Conservation (phyloP, 2,329 filamentous ascomycete species). For the Fusarium sarcochroum region DNA sequence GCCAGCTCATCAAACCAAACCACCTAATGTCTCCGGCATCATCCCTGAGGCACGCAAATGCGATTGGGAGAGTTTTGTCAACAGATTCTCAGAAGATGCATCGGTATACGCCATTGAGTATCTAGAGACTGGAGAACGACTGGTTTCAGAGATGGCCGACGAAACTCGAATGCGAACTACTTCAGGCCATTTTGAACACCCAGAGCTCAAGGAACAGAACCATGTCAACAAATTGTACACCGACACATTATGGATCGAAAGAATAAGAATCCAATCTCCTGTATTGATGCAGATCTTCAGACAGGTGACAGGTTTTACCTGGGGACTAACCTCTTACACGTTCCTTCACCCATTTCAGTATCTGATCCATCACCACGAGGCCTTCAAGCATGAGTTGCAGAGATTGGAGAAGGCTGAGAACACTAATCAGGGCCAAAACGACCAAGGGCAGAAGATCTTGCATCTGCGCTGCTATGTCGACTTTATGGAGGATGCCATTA, state of each 20-base stretch:
- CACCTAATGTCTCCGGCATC: background rate
- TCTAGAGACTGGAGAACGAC: background rate
- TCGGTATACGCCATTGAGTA: background rate
- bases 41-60: background rate
- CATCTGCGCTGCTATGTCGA: background rate
- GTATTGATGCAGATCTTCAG: background rate
- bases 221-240: background rate
- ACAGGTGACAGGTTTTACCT: background rate
- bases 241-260: background rate
- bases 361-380: constrained; percentile 5
- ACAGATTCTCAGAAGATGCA: background rate
- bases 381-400: background rate
- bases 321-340: constrained; percentile 4
- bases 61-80: background rate
- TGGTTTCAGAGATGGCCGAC: background rate
- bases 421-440: background rate
- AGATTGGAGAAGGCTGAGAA: background rate
- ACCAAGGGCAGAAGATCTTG: background rate
- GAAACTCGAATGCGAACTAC: background rate
- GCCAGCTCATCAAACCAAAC: background rate
- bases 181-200: background rate
- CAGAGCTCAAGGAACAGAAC: background rate
- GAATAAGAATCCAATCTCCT: background rate
- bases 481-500: background rate
- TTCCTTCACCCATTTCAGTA: constrained; percentile 9